Evolutionary conservation across 1,284 basidiomycete genomes (phyloP), one percentile per base, ranked within the genome.

Genomic region (Ustilago cynodontis): DNA sequence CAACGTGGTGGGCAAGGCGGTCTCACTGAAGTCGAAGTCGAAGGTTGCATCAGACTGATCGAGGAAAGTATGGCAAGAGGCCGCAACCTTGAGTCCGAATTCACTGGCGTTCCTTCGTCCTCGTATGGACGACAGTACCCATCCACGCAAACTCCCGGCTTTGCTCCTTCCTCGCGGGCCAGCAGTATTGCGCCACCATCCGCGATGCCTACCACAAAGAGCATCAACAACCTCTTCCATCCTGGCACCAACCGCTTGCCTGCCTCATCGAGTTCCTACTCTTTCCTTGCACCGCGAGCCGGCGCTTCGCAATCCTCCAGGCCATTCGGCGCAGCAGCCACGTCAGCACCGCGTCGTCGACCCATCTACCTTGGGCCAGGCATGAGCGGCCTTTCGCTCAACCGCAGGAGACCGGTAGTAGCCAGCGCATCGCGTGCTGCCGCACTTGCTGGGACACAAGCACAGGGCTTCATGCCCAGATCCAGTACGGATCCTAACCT

Each of bases 11-110:
- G 78, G 24, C 54, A 62, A 37, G 65, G 68, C 33, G 71, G 62
- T 2, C 69, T 81, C 41, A 78, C 76, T 11, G 80, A 81, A 37
- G 76, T 80, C 47, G 80, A 81, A 41, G 65, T 80, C 29, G 71
- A 73, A 33, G 80, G 80, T n/a, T 81, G 80, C 57, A 67, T 78
- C 26, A 50, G 67, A 22, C 41, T 81, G 45, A 78, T 81, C 59
- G 80, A 80, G 37, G 75, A 81, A 50, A 78, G 76, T 47, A 77
- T 74, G 71, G 57, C 75, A 2, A 31, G 58, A 0, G 75, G 71
- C 16, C 66, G 75, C 49, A 73, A 77, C 31, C 64, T 77, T 24
- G 67, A 71, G 22, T 69, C 71, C 47, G 75, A 74, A 16, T 77
- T 77, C 14, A 49, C 26, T 2, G 28, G 35, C 16, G n/a, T 28